Base-by-base conservation (phyloP, 1,284 basidiomycete genomes). In the Cryptococcus deneoformans region DNA sequence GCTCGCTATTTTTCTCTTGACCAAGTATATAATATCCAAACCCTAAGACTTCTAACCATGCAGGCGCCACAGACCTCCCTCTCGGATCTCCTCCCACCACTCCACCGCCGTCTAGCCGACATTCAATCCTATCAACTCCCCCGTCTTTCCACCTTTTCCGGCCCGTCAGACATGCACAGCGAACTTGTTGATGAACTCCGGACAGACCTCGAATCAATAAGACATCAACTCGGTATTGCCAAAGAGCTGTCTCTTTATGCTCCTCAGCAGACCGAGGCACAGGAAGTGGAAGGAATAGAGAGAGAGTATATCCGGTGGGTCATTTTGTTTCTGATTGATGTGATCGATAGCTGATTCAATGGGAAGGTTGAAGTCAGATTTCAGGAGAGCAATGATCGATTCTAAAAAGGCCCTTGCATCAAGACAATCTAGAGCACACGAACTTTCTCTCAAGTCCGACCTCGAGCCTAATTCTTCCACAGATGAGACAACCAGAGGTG, bases 51-150 rank as follows among this genome's bases (percentile, higher is more conserved):
- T 29, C 29, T 46, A 29, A 47, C 14, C n/a, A 47, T 47, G 50
- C 8, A 20, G 6, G 20, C 40, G 11, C 39, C 40, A 3, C n/a
- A 12, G 29, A 42, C 40, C 34, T 34, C 39, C n/a, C 36, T 39
- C 48, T 6, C 44, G 51, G 36, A 46, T 6, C 34, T 59, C 3
- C 46, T 56, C 9, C 46, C 52, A 3, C 50, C 54, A 6, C 39
- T 60, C 3, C 78, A 82, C 47, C 79, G 89, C 42, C 82, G 84
- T 5, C 79, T 85, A 59, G 80, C 77, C 5, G 89, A 92, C 72
- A 73, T 94, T 6, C 67, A 79, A 5, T 80, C 85, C 8, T 86
- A 85, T 66, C 88, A 91, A 72, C 82, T 95, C 42, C 87, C 89
- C 0, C 84, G 88, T 5, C 79, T 94, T 50, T 79, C 81, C 7